A percentile compares a stretch with the other conserved stretches of the same genome.
Evolutionary conservation across 192 early-diverging fungal genomes (phyloP).

Genomic region (Coemansia sp.): DNA sequence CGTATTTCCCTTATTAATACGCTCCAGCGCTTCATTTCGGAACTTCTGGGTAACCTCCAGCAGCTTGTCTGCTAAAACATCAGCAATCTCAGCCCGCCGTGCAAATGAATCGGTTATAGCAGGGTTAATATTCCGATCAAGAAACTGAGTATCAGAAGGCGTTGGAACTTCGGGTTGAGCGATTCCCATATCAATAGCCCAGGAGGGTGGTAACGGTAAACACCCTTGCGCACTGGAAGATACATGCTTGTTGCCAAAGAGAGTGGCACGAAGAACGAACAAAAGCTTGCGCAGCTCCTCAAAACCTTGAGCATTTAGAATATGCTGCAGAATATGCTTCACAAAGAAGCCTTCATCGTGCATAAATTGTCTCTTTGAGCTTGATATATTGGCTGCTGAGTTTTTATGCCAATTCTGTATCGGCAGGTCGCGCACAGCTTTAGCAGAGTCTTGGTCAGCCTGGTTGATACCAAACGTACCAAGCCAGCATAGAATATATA

Average conservation of each 20-base stretch:
- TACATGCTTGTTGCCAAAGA: too few relatives aligned
- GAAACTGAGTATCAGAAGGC: background rate
- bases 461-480: too few relatives aligned
- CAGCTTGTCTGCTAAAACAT: background rate
- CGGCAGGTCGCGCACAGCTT: conserved; percentile 6
- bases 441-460: background rate
- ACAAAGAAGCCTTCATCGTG: too few relatives aligned
- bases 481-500: conserved; percentile 20
- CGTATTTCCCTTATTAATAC: background rate
- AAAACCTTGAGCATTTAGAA: too few relatives aligned
- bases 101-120: background rate
- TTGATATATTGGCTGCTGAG: background rate
- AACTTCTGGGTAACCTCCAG: background rate
- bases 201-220: too few relatives aligned
- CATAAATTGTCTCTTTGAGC: background rate
- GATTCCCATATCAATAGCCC: too few relatives aligned
- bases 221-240: too few relatives aligned
- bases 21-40: background rate
- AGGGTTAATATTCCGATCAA: background rate
- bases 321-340: too few relatives aligned
- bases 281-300: too few relatives aligned
- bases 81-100: background rate
- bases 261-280: too few relatives aligned
- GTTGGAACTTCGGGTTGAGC: too few relatives aligned
- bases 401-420: too few relatives aligned